Conservation (phyloP, 345 rosid genomes). For the Eucalyptus shirleyi region DNA sequence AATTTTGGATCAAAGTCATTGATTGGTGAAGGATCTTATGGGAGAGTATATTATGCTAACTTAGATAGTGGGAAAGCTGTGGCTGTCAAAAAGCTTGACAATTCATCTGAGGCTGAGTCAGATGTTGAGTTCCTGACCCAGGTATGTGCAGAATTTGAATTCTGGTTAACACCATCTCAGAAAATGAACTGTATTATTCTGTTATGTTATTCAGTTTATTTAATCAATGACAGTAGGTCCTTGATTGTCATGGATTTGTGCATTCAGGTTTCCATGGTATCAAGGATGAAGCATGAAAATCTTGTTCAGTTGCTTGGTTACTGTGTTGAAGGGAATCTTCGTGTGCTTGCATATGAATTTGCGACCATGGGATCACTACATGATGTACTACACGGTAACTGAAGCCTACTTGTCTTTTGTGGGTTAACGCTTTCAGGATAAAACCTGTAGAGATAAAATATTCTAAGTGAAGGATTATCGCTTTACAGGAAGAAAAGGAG, state of each 20-base stretch:
- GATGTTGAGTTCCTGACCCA: slow-evolving; percentile 2
- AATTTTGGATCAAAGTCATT: slow-evolving; percentile 38
- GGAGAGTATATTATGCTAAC: slow-evolving; percentile 34
- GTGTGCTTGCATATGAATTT: slow-evolving; percentile 36
- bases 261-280: slow-evolving; percentile 28
- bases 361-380: slow-evolving; percentile 48
- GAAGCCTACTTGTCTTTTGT: neutral
- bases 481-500: slow-evolving; percentile 32
- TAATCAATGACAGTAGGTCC: neutral
- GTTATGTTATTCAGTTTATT: neutral
- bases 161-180: neutral
- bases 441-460: neutral
- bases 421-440: neutral
- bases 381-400: slow-evolving; percentile 30
- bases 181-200: neutral
- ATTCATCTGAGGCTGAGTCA: slow-evolving; percentile 14
- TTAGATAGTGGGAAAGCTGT: slow-evolving; percentile 16
- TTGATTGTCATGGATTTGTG: neutral
- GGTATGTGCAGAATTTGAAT: neutral
- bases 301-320: slow-evolving; percentile 33
- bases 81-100: slow-evolving; percentile 36
- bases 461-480: neutral
- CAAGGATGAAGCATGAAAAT: slow-evolving; percentile 27
- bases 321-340: slow-evolving; percentile 24
- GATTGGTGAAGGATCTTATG: slow-evolving; percentile 48